Percentiles rank a stretch among this genome's conserved stretches.
phyloP scores from a whole-genome alignment of 495 filamentous ascomycete species.

The Neurospora sp. region DNA sequence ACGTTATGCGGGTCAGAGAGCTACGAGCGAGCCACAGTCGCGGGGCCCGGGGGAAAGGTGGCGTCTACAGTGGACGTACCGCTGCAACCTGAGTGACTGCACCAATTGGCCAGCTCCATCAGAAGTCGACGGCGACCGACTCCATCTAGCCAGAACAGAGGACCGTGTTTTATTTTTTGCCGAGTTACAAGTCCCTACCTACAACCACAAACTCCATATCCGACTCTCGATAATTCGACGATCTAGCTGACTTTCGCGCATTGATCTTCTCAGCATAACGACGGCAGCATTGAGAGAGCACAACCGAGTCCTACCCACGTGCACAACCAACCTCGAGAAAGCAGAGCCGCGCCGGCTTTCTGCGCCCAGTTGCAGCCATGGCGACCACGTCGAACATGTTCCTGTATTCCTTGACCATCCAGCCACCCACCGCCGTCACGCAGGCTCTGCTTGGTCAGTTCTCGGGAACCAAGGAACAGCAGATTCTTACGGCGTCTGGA shows the following conservation, averaged over 20 bases:
- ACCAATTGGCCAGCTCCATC: not conserved
- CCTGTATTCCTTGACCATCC: slow-evolving; percentile 90
- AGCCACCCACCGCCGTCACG: slow-evolving; percentile 77
- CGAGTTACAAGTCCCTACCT: not conserved
- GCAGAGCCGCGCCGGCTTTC: slow-evolving; percentile 42
- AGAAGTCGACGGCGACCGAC: not conserved
- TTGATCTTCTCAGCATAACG: not conserved
- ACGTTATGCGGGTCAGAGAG: not conserved
- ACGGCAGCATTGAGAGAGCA: not conserved
- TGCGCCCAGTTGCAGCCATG: slow-evolving; percentile 55
- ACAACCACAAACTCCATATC: not conserved
- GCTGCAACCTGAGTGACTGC: not conserved
- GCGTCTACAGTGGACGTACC: not conserved
- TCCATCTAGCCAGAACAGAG: not conserved
- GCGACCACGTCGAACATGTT: slow-evolving; percentile 96
- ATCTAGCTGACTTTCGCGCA: not conserved
- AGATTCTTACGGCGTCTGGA: slow-evolving; percentile 89
- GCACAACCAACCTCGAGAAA: not conserved
- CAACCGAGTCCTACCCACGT: not conserved
- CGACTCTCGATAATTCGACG: not conserved
- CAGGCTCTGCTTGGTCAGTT: slow-evolving; percentile 92
- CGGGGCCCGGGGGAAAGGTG: not conserved
- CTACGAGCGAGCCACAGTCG: not conserved
- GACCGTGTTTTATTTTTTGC: slow-evolving; percentile 3
- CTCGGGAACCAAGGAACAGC: slow-evolving; percentile 88